Evolutionary conservation across 202 grass and related monocot species (phyloP).

Genomic region (Zoysia matrella): DNA sequence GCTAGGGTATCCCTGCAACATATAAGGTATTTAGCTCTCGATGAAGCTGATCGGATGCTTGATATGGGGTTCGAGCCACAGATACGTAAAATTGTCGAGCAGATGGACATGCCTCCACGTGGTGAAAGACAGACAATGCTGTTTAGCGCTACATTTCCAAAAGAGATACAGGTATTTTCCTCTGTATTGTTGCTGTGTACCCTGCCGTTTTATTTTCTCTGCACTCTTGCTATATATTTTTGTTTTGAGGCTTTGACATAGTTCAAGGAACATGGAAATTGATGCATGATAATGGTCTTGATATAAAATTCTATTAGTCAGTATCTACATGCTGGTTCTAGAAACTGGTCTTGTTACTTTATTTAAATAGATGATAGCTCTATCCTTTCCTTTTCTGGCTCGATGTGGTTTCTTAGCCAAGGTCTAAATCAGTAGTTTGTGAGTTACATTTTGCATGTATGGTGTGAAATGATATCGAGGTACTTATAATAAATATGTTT

Average conservation of each 20-base stretch:
- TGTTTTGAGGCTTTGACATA: neutral
- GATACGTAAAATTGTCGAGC: conserved; percentile 95
- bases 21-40: conserved; percentile 47
- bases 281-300: neutral
- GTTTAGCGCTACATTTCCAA: conserved; percentile 97
- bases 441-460: neutral
- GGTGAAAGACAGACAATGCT: conserved; percentile 92
- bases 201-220: neutral
- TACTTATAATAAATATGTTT: neutral
- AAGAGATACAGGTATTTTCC: conserved; percentile 82
- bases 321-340: neutral
- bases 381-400: no score
- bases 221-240: neutral
- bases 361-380: no score
- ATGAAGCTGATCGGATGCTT: conserved; percentile 99
- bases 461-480: neutral
- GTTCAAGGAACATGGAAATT: neutral
- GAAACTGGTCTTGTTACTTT: no score
- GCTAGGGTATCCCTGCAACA: no score
- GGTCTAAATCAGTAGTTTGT: no score
- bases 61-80: conserved; percentile 99
- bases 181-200: neutral
- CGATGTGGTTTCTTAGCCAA: no score
- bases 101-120: conserved; percentile 89
- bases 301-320: neutral